A percentile compares a stretch with the other conserved stretches of the same genome.
These are phyloP conservation scores for Eleusine indica DNA, from an alignment of 176 grass and related monocot genomes.

Conservation along the genomic window DNA sequence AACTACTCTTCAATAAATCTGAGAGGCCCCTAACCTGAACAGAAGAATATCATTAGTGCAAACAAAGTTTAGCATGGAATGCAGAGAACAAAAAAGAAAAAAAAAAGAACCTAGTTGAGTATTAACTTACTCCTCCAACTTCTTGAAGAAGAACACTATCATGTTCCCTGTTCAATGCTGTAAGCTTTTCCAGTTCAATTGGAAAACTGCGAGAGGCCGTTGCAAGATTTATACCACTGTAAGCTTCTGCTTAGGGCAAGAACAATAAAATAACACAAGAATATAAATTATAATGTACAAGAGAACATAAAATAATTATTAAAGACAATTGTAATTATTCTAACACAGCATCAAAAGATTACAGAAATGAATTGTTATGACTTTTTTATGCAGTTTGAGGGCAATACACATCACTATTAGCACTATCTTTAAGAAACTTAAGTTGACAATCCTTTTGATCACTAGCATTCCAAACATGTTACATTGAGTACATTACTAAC, in stretches of 20 bases:
- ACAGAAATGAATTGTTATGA: neutral
- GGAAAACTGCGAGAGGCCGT: slow-evolving; percentile 57
- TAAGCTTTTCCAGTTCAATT: slow-evolving; percentile 66
- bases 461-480: slow-evolving; percentile 11
- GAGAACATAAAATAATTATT: slow-evolving; percentile 24
- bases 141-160: slow-evolving; percentile 54
- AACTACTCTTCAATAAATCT: slow-evolving; percentile 67
- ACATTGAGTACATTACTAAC: neutral
- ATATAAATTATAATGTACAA: slow-evolving; percentile 44
- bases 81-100: neutral
- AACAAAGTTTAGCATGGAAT: neutral
- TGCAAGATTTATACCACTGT: slow-evolving; percentile 54
- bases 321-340: slow-evolving; percentile 12
- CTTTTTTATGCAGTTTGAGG: neutral
- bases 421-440: neutral
- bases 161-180: slow-evolving; percentile 52
- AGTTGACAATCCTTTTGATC: neutral
- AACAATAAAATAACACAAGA: slow-evolving; percentile 49
- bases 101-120: neutral
- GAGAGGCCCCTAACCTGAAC: slow-evolving; percentile 70
- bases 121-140: slow-evolving; percentile 58
- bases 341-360: slow-evolving; percentile 6
- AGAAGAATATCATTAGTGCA: neutral
- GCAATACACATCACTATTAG: neutral
- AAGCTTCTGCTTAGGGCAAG: slow-evolving; percentile 53